A percentile compares a stretch with the other conserved stretches of the same genome.
Conservation (phyloP, 768 basidiomycete species). For the Kwoniella bestiolae region DNA sequence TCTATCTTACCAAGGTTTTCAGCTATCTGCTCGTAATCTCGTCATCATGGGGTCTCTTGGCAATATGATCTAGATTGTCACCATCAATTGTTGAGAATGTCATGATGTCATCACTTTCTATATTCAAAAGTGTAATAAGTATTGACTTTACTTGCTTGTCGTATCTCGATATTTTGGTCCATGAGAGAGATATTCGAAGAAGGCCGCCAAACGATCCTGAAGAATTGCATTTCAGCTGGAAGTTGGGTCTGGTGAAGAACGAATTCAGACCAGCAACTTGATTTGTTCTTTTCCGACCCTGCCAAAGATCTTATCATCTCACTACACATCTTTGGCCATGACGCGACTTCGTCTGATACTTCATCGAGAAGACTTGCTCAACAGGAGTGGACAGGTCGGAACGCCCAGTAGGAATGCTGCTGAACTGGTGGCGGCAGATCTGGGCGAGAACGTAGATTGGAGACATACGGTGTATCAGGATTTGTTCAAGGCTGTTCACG, state of each 20-base stretch:
- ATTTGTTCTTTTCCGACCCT: conserved; percentile 40
- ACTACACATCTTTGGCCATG: conserved; percentile 46
- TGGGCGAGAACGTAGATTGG: conserved; percentile 36
- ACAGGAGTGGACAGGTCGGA: conserved; percentile 28
- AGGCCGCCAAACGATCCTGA: conserved; percentile 34
- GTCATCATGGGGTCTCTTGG: no score
- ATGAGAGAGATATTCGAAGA: conserved; percentile 35
- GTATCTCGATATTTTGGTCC: conserved; percentile 33
- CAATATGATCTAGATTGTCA: no score
- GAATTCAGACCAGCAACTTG: conserved; percentile 33
- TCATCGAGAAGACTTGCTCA: conserved; percentile 40
- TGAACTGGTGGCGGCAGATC: conserved; percentile 31
- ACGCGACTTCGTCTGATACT: conserved; percentile 38
- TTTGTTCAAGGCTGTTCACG: conserved; percentile 40
- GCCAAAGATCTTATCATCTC: conserved; percentile 39
- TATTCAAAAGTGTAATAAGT: background rate
- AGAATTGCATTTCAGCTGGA: conserved; percentile 33
- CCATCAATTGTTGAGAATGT: background rate
- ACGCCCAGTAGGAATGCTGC: conserved; percentile 33
- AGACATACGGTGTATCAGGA: conserved; percentile 38
- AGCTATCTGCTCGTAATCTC: no score
- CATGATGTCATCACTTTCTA: conserved; percentile 1
- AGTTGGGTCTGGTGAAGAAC: conserved; percentile 9
- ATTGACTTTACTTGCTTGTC: background rate
- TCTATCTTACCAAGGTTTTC: no score